These are phyloP conservation scores for Ambrosia trifida DNA, from an alignment of 129 eudicot genomes.

Conservation along the genomic window DNA sequence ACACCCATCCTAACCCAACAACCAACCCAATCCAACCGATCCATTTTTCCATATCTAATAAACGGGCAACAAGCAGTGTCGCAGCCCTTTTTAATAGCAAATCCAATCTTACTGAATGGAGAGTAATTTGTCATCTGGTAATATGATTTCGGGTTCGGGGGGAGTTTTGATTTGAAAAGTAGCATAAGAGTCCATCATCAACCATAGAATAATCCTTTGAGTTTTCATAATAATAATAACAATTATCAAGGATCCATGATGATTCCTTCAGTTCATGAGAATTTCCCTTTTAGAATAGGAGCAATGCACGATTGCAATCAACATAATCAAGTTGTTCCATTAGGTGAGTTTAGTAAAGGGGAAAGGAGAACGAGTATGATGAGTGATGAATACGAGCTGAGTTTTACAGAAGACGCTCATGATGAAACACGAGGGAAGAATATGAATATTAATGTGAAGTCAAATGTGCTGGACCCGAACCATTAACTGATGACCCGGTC, in stretches of 20 bases:
- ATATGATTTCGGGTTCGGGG: constrained; percentile 27
- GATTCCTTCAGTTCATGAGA: constrained; percentile 49
- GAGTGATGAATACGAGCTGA: constrained; percentile 82
- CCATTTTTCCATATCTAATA: no score
- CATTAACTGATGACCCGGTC: no score
- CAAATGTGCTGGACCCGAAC: no score
- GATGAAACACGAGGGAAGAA: constrained; percentile 53
- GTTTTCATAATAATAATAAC: constrained; percentile 23
- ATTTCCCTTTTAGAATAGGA: constrained; percentile 59
- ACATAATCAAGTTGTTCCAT: constrained; percentile 34
- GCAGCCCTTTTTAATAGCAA: no score
- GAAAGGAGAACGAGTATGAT: constrained; percentile 52
- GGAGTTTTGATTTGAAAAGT: constrained; percentile 61
- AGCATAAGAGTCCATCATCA: constrained; percentile 55
- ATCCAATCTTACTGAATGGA: background rate
- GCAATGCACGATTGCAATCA: constrained; percentile 54
- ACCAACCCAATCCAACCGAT: no score
- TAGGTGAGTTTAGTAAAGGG: constrained; percentile 48
- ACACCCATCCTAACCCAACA: no score
- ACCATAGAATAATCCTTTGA: constrained; percentile 40
- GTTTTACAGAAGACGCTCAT: constrained; percentile 44
- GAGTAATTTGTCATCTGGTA: constrained; percentile 39
- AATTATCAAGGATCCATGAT: constrained; percentile 41
- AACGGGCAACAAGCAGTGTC: no score
- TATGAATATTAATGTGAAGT: constrained; percentile 10